Evolutionary conservation across 352 stramenopile species (phyloP).

Genomic region (Pythium biforme): DNA sequence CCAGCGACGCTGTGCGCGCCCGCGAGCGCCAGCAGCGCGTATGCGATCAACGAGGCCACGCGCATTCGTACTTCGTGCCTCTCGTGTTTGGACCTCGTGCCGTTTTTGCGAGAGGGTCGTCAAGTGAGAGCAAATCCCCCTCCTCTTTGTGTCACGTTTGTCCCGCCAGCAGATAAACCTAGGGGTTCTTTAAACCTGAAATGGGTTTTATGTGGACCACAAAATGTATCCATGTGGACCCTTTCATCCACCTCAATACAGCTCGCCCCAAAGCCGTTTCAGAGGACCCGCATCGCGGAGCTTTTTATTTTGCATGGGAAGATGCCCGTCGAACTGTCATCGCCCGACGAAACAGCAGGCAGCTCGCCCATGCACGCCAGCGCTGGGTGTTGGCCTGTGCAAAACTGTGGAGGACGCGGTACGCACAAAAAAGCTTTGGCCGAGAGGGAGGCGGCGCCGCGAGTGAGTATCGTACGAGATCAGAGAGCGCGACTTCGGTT

Average conservation of each 20-base stretch:
- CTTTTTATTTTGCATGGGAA: conserved; percentile 3
- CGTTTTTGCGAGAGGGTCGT: not conserved
- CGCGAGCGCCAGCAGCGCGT: conserved; percentile 26
- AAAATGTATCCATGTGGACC: conserved; percentile 24
- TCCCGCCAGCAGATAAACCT: conserved; percentile 5
- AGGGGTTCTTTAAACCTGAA: conserved; percentile 14
- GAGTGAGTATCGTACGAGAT: conserved; percentile 13
- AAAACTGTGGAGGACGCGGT: too few relatives aligned
- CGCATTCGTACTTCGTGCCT: conserved; percentile 16
- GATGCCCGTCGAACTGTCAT: conserved; percentile 17
- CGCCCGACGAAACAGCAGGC: too few relatives aligned
- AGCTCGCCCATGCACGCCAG: too few relatives aligned
- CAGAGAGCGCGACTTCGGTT: too few relatives aligned
- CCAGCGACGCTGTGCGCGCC: conserved; percentile 19
- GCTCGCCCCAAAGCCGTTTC: conserved; percentile 1
- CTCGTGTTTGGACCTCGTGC: not conserved
- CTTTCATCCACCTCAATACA: not conserved
- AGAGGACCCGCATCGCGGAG: too few relatives aligned
- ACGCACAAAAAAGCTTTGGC: too few relatives aligned
- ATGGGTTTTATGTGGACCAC: conserved; percentile 12
- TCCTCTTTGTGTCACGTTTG: not conserved
- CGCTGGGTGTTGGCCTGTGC: too few relatives aligned
- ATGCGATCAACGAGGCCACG: conserved; percentile 21
- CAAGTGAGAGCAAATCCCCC: conserved; percentile 12
- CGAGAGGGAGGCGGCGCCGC: too few relatives aligned